A percentile compares a stretch with the other conserved stretches of the same genome.
These are phyloP conservation scores for Diaporthe eres DNA, from an alignment of 2,329 filamentous ascomycete species.

Conservation along the genomic window DNA sequence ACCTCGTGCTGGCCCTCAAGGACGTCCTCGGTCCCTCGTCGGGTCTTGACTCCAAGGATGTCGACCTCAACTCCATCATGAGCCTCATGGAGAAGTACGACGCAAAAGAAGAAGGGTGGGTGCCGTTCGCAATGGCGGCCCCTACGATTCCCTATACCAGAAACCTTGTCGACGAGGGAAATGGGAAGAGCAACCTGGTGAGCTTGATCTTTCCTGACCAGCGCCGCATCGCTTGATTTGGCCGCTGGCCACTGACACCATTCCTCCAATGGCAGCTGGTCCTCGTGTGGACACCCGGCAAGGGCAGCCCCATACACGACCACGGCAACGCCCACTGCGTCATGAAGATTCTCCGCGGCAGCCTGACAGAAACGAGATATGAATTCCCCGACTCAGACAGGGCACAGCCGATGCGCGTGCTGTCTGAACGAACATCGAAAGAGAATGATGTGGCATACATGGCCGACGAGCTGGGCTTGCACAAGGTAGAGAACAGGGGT, in stretches of 20 bases:
- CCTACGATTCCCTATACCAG: conserved; percentile 81
- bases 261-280: conserved; percentile 72
- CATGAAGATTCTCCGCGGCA: conserved; percentile 89
- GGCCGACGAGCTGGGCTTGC: conserved; percentile 89
- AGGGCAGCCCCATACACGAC: conserved; percentile 89
- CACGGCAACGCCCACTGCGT: conserved; percentile 91
- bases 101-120: conserved; percentile 80
- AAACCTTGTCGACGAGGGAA: conserved; percentile 91
- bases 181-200: conserved; percentile 72
- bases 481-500: conserved; percentile 84
- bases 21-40: conserved; percentile 83
- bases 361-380: conserved; percentile 85
- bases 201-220: conserved; percentile 42
- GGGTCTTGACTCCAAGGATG: conserved; percentile 84
- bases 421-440: conserved; percentile 76
- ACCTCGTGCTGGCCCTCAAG: conserved; percentile 81
- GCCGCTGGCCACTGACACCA: conserved; percentile 41
- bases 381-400: conserved; percentile 73
- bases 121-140: conserved; percentile 81
- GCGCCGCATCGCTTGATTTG: neutral
- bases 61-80: conserved; percentile 80
- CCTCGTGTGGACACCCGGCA: conserved; percentile 90
- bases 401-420: conserved; percentile 70
- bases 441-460: conserved; percentile 89
- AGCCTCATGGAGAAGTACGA: conserved; percentile 81